Evolutionary conservation across 2,329 filamentous ascomycete genomes (phyloP).

Genomic region (Sclerotinia nivalis): DNA sequence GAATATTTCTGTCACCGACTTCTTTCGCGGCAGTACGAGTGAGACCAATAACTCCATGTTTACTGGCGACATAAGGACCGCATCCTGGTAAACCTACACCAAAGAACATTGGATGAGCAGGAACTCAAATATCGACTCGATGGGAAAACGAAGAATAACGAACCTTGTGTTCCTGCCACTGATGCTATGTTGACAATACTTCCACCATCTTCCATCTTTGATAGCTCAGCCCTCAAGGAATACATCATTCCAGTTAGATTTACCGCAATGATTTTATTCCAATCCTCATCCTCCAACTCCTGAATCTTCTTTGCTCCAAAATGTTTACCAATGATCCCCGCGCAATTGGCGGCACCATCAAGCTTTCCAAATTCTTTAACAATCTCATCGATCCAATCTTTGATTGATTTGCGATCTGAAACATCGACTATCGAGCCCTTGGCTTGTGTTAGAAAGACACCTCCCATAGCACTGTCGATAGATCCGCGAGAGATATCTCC

Average conservation of each 20-base stretch:
- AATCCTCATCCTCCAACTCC: constrained; percentile 44
- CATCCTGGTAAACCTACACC: constrained; percentile 38
- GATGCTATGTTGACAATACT: constrained; percentile 47
- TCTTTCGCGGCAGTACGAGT: constrained; percentile 41
- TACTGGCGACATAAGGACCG: constrained; percentile 37
- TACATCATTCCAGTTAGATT: constrained; percentile 45
- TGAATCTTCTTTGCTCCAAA: constrained; percentile 39
- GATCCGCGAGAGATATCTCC: constrained; percentile 29
- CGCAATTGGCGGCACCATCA: constrained; percentile 54
- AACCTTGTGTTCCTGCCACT: constrained; percentile 52
- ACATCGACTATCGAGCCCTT: constrained; percentile 35
- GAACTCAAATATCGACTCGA: not conserved
- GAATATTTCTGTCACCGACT: constrained; percentile 42
- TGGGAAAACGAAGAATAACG: constrained; percentile 12
- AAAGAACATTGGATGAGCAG: constrained; percentile 36
- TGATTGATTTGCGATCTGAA: constrained; percentile 37
- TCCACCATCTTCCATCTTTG: constrained; percentile 44
- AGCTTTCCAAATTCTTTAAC: constrained; percentile 43
- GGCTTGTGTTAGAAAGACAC: not conserved
- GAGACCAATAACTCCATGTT: constrained; percentile 46
- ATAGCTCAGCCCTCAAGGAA: constrained; percentile 44
- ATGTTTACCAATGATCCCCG: constrained; percentile 44
- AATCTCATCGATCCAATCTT: constrained; percentile 44
- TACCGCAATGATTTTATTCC: constrained; percentile 44
- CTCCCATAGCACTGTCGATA: constrained; percentile 36